phyloP scores from a whole-genome alignment of 2,329 filamentous ascomycete genomes.

The Microdochium paspali region DNA sequence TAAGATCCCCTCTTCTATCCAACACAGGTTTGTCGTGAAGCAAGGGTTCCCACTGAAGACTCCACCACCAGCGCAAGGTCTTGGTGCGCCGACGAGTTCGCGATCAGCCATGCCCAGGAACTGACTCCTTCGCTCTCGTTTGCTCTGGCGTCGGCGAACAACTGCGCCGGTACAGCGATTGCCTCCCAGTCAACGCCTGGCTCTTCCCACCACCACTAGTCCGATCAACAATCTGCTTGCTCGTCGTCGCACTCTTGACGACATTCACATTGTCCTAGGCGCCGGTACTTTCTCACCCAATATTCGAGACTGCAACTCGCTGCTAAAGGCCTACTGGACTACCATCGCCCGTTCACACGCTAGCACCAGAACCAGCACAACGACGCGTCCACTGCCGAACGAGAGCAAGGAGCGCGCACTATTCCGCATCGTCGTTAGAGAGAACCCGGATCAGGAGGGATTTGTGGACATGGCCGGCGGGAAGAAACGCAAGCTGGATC shows the following conservation, averaged over 20 bases:
- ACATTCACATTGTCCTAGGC: no score
- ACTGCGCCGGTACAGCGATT: neutral
- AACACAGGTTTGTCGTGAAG: neutral
- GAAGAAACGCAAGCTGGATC: slow-evolving; percentile 40
- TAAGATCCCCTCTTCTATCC: neutral
- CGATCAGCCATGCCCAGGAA: neutral
- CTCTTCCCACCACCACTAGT: neutral
- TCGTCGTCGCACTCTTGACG: no score
- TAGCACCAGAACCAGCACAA: neutral
- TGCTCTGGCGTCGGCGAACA: neutral
- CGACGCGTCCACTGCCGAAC: neutral
- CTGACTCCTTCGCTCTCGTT: neutral
- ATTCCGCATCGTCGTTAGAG: slow-evolving; percentile 14
- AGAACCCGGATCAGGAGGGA: slow-evolving; percentile 7
- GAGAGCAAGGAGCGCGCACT: slow-evolving; percentile 3
- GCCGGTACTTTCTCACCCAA: no score
- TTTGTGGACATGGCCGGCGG: slow-evolving; percentile 6
- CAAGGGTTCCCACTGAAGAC: neutral
- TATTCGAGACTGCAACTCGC: no score
- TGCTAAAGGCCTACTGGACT: neutral
- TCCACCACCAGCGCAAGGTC: neutral
- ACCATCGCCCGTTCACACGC: neutral
- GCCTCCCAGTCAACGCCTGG: slow-evolving; percentile 3
- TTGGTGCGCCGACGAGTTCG: no score
- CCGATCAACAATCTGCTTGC: neutral